Evolutionary conservation across 2,329 filamentous ascomycete species (phyloP).

Genomic region (Coniella vitis): DNA sequence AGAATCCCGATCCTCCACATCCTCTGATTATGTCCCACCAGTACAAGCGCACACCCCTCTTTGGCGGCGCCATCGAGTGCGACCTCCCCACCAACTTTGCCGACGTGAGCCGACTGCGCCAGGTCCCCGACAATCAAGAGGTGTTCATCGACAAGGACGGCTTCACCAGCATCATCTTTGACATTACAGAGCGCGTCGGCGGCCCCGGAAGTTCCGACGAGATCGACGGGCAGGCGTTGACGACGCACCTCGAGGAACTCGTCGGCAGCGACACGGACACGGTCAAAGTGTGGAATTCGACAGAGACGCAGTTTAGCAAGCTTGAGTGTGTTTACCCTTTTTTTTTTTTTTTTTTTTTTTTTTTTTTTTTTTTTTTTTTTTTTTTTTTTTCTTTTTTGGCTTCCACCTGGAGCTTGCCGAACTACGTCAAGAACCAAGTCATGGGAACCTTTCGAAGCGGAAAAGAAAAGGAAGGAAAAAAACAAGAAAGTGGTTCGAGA

Average conservation of each 20-base stretch:
- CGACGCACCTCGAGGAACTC: constrained; percentile 62
- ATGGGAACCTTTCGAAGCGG: too few species aligned
- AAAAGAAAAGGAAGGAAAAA: too few species aligned
- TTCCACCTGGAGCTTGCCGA: too few species aligned
- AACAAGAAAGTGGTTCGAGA: too few species aligned
- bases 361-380: too few species aligned
- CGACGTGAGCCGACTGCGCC: constrained; percentile 67
- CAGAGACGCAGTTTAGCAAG: constrained; percentile 50
- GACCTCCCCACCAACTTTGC: constrained; percentile 62
- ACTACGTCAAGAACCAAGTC: too few species aligned
- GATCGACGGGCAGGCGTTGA: constrained; percentile 63
- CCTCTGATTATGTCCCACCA: constrained; percentile 42
- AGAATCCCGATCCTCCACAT: too few species aligned
- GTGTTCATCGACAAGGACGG: constrained; percentile 80
- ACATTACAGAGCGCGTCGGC: constrained; percentile 78
- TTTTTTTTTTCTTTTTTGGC: too few species aligned
- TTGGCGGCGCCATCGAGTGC: constrained; percentile 63
- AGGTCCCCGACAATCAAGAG: constrained; percentile 84
- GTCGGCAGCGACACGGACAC: constrained; percentile 57
- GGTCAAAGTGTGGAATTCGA: constrained; percentile 61
- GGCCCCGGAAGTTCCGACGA: constrained; percentile 45
- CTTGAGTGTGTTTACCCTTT: constrained; percentile 40
- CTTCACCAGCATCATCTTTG: constrained; percentile 82
- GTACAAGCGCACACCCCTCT: constrained; percentile 56
- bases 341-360: neutral